phyloP scores from a whole-genome alignment of 2,329 filamentous ascomycete genomes.

The Neonectria magnoliae region DNA sequence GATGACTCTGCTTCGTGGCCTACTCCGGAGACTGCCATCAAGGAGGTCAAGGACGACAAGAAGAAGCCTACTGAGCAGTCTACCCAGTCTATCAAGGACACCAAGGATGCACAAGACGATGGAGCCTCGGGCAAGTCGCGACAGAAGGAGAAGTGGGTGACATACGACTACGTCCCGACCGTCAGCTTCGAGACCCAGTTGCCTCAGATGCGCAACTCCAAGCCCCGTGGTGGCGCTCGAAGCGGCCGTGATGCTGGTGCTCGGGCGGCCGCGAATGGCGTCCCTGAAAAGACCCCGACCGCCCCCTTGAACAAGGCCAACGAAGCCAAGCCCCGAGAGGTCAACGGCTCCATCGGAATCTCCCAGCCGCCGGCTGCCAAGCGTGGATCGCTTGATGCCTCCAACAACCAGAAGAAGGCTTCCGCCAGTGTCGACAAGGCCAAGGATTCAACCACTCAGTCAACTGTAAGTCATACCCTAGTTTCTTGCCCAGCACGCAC shows the following conservation, averaged over 20 bases:
- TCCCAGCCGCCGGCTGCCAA: conserved; percentile 54
- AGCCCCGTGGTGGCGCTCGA: conserved; percentile 61
- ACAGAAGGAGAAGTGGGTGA: conserved; percentile 87
- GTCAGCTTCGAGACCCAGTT: conserved; percentile 89
- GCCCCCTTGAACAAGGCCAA: conserved; percentile 44
- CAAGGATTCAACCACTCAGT: conserved; percentile 52
- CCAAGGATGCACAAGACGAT: conserved; percentile 70
- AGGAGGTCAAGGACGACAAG: conserved; percentile 78
- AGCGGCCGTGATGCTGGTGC: conserved; percentile 50
- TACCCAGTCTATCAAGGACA: conserved; percentile 72
- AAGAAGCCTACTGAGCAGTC: conserved; percentile 72
- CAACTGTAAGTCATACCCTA: conserved; percentile 49
- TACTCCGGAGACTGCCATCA: conserved; percentile 79
- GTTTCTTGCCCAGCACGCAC: background rate
- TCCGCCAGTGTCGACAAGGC: conserved; percentile 50
- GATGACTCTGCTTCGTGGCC: conserved; percentile 87
- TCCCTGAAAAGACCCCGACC: conserved; percentile 51
- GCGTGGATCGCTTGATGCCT: conserved; percentile 55
- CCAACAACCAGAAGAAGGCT: conserved; percentile 55
- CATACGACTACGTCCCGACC: conserved; percentile 82
- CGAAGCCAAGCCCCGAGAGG: conserved; percentile 51
- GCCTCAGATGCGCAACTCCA: conserved; percentile 61
- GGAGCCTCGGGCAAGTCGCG: conserved; percentile 55
- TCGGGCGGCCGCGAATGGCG: conserved; percentile 49
- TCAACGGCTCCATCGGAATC: conserved; percentile 47